A percentile compares a stretch with the other conserved stretches of the same genome.
phyloP scores from a whole-genome alignment of 805 yeast genomes.

The Candida hungchunana region DNA sequence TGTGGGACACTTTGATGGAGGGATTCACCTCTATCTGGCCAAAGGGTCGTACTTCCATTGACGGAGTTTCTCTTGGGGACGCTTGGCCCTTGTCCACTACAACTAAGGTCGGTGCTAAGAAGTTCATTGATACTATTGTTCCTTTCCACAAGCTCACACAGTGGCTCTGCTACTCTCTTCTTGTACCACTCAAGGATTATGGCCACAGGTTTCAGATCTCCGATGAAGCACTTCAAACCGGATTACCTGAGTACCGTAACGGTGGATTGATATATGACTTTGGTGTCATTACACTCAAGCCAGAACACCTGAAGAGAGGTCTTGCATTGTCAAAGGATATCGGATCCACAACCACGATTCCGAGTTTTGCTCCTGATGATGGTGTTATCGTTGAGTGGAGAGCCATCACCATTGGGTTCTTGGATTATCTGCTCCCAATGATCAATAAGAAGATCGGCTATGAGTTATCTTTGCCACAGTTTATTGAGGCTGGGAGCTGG shows the following conservation, averaged over 20 bases:
- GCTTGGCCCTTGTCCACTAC: slow-evolving; percentile 49
- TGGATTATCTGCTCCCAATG: slow-evolving; percentile 48
- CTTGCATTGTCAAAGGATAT: slow-evolving; percentile 31
- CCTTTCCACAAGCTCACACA: slow-evolving; percentile 66
- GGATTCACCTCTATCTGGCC: slow-evolving; percentile 62
- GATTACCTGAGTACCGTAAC: slow-evolving; percentile 82
- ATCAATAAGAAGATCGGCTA: slow-evolving; percentile 43
- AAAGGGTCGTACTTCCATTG: slow-evolving; percentile 45
- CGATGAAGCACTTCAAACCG: slow-evolving; percentile 77
- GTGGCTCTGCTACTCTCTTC: slow-evolving; percentile 60
- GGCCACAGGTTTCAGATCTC: slow-evolving; percentile 53
- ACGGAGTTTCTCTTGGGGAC: slow-evolving; percentile 55
- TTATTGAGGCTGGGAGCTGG: slow-evolving; percentile 70
- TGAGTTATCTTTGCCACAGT: slow-evolving; percentile 46
- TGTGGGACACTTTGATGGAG: slow-evolving; percentile 55
- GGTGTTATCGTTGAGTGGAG: slow-evolving; percentile 69
- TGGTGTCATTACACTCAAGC: slow-evolving; percentile 45
- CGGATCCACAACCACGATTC: slow-evolving; percentile 31
- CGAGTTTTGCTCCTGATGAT: slow-evolving; percentile 49
- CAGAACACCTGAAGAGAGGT: slow-evolving; percentile 36
- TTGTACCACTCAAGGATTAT: slow-evolving; percentile 45
- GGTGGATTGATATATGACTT: slow-evolving; percentile 62
- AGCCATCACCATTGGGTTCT: slow-evolving; percentile 52
- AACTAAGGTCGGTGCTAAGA: slow-evolving; percentile 18
- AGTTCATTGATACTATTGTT: slow-evolving; percentile 38